A percentile compares a stretch with the other conserved stretches of the same genome.
Conservation (phyloP, 768 basidiomycete species). For the Rhizopogon sp. region DNA sequence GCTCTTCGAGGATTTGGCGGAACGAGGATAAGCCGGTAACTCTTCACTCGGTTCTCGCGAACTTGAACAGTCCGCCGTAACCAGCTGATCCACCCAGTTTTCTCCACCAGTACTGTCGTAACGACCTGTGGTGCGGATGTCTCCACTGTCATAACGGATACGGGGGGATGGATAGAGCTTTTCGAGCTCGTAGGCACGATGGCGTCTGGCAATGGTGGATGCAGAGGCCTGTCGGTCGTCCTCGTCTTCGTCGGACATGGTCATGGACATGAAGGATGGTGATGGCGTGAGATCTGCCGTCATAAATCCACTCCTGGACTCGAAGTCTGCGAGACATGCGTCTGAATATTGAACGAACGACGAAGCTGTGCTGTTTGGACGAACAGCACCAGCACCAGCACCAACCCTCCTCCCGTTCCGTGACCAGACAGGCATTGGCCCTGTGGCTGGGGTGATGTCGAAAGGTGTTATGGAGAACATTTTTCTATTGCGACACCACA, state of each 20-base stretch:
- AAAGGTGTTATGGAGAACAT: not conserved
- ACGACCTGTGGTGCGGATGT: not conserved
- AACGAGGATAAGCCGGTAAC: slow-evolving; percentile 2
- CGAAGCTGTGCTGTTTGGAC: not conserved
- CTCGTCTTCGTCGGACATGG: not conserved
- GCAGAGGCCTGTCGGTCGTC: not conserved
- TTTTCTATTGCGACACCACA: not conserved
- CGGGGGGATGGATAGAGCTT: not conserved
- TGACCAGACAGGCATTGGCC: not conserved
- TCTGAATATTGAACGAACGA: slow-evolving; percentile 5
- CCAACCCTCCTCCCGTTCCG: not conserved
- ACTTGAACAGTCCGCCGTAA: not conserved
- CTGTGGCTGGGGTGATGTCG: not conserved
- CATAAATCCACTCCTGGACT: not conserved
- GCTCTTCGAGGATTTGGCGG: not conserved
- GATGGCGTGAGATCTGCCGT: not conserved
- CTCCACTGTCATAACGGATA: no score
- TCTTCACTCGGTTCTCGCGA: not conserved
- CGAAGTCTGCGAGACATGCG: not conserved
- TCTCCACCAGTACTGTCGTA: not conserved
- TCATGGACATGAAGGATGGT: not conserved
- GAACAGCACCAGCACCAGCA: not conserved
- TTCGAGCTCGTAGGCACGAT: not conserved
- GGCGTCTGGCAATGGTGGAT: not conserved
- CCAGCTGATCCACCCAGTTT: not conserved